A percentile compares a stretch with the other conserved stretches of the same genome.
phyloP scores from a whole-genome alignment of 176 grass and related monocot species.

The Rhynchospora tenuis region DNA sequence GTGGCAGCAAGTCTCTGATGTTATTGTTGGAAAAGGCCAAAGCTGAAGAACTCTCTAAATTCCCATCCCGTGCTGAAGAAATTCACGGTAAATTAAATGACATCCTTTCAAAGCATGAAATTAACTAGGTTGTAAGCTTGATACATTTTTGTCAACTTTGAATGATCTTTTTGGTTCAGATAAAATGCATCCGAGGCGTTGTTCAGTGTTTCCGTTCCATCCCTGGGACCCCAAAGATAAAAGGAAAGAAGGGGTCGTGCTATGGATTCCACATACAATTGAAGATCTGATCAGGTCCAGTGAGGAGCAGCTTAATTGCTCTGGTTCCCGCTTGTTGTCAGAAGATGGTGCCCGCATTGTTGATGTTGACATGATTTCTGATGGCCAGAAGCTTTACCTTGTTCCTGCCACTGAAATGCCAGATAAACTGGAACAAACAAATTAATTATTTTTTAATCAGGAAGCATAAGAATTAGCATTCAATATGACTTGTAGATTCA shows the following conservation, averaged over 20 bases:
- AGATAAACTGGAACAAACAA: not conserved
- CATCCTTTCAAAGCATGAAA: not conserved
- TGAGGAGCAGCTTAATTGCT: conserved; percentile 45
- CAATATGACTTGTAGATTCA: not conserved
- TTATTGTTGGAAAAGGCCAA: conserved; percentile 58
- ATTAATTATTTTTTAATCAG: not conserved
- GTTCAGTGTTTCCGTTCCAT: conserved; percentile 74
- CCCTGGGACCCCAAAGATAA: conserved; percentile 40
- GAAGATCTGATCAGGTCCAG: conserved; percentile 49
- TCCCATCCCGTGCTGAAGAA: conserved; percentile 50
- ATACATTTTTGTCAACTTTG: not conserved
- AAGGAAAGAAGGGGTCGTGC: conserved; percentile 53
- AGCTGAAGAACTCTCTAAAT: conserved; percentile 52
- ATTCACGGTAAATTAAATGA: conserved; percentile 31
- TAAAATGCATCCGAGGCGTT: conserved; percentile 53
- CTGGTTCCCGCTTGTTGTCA: conserved; percentile 40
- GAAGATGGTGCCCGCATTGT: conserved; percentile 57
- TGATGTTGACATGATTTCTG: conserved; percentile 48
- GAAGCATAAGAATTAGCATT: not conserved
- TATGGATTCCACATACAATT: conserved; percentile 69
- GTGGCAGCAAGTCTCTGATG: conserved; percentile 50
- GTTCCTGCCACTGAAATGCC: conserved; percentile 32
- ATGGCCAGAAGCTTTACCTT: conserved; percentile 62
- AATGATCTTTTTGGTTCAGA: conserved; percentile 24
- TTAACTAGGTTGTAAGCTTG: not conserved